A percentile compares a stretch with the other conserved stretches of the same genome.
Evolutionary conservation across 2,329 filamentous ascomycete species (phyloP).

Genomic region (Colletotrichum phormii): DNA sequence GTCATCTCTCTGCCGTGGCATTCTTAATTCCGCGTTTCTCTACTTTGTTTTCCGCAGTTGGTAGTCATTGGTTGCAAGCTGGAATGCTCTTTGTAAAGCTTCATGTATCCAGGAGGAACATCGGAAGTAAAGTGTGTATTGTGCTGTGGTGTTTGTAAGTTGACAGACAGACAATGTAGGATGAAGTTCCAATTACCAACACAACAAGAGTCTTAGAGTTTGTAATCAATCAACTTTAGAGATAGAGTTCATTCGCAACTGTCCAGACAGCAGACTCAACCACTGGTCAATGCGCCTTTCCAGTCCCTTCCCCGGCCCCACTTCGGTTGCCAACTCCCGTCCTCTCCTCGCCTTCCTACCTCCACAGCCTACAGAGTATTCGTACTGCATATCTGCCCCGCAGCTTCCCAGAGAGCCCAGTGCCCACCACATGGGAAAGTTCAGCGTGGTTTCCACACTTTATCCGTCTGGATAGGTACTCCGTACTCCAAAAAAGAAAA

Average conservation of each 20-base stretch:
- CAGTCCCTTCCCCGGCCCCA: neutral
- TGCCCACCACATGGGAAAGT: conserved; percentile 1
- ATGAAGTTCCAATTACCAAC: neutral
- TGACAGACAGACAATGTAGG: too few relatives aligned
- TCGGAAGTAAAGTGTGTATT: too few relatives aligned
- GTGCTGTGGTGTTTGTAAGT: too few relatives aligned
- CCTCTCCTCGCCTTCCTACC: neutral
- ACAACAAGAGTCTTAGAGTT: neutral
- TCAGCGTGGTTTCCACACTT: neutral
- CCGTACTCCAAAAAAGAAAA: neutral
- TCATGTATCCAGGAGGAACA: too few relatives aligned
- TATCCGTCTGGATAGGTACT: too few relatives aligned
- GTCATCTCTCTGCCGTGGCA: neutral
- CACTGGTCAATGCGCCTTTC: neutral
- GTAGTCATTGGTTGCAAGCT: neutral
- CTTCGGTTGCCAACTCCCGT: neutral
- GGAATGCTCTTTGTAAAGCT: neutral
- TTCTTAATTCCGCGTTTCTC: neutral
- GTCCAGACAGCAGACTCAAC: neutral
- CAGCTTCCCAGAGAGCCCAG: neutral
- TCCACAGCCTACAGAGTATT: neutral
- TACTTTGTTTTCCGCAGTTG: neutral
- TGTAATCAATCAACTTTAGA: neutral
- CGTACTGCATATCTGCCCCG: conserved; percentile 7
- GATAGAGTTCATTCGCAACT: neutral